These are phyloP conservation scores for Apiotrichum akiyoshidainum DNA, from an alignment of 1,284 basidiomycete genomes.

Conservation along the genomic window DNA sequence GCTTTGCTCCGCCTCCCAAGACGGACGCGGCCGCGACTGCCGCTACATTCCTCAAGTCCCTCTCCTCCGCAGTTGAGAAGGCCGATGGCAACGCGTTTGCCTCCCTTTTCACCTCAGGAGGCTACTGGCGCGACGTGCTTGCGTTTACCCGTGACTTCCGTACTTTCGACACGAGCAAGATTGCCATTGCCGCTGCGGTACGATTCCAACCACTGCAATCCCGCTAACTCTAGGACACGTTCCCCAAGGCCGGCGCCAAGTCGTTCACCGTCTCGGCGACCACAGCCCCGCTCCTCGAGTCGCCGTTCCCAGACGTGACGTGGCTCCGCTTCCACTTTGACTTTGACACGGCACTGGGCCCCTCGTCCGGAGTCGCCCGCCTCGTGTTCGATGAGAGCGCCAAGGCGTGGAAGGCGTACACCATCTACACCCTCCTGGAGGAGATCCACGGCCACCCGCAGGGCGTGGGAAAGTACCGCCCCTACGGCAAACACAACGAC, in stretches of 20 bases:
- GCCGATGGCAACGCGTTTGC: constrained; percentile 27
- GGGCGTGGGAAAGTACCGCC: constrained; percentile 49
- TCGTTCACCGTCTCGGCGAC: constrained; percentile 51
- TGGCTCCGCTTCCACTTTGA: constrained; percentile 62
- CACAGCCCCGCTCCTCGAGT: constrained; percentile 45
- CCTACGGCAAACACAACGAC: constrained; percentile 33
- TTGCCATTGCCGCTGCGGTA: constrained; percentile 30
- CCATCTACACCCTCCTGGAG: constrained; percentile 61
- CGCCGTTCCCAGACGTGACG: constrained; percentile 58
- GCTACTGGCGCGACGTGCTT: constrained; percentile 39
- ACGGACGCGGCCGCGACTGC: neutral
- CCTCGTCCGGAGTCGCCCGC: constrained; percentile 57
- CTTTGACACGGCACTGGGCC: constrained; percentile 59
- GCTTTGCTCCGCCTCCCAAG: neutral
- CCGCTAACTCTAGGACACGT: constrained; percentile 35
- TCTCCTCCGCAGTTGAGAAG: neutral
- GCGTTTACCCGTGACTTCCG: constrained; percentile 39
- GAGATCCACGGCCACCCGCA: constrained; percentile 58
- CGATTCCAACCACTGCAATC: constrained; percentile 7
- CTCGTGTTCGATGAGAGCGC: constrained; percentile 55
- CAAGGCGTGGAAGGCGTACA: constrained; percentile 60
- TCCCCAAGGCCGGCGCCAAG: constrained; percentile 49
- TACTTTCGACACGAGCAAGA: constrained; percentile 29
- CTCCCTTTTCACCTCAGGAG: constrained; percentile 29
- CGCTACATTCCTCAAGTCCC: neutral